Evolutionary conservation across 148 eudicot genomes (phyloP), one percentile per base, ranked within the genome.

Genomic region (Silene uniflora): DNA sequence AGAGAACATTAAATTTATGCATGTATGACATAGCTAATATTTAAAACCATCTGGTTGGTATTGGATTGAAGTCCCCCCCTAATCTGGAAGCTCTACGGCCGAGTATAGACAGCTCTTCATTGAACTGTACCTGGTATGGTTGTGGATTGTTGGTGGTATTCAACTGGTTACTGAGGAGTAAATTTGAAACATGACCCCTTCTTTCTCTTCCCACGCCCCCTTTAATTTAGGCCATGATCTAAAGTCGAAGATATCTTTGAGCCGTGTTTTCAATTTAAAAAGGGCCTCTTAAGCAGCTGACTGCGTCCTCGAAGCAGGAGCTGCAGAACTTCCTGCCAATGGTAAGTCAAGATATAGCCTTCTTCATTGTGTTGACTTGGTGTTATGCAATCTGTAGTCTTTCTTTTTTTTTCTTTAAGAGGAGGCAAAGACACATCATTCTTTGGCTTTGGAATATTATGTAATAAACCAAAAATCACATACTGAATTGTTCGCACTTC

Each of bases 11-110:
- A 5, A 35, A 27, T 17, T 58, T 42, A 23, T 58, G n/a, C 27
- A 21, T 68, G 10, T 7, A 29, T 54, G 46, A 24, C 27, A 21
- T 42, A 39, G 22, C 14, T n/a, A 70, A 47, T 44, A 23, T 69
- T 69, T 21, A 25, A 17, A 10, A 47, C 58, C 56, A 25, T 16
- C 10, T 67, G 72, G 75, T 64, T 78, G 73, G 56, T 73, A 54
- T 72, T 5, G 17, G 65, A 69, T 47, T 60, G 29, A 47, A 79
- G 62, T 32, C 73, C 10, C 47, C 14, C 32, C 52, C 47, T 56
- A 17, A 62, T 16, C 13, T 67, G 21, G 11, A 35, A 39, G 67
- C 16, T 35, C 65, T 49, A n/a, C 24, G 22, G 67, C 52, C 44
- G 0, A 32, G 44, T 65, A 12, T 29, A 24, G 3, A 13, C 44